Evolutionary conservation across 2,329 filamentous ascomycete species (phyloP).

Genomic region (Chaetomium globosum): DNA sequence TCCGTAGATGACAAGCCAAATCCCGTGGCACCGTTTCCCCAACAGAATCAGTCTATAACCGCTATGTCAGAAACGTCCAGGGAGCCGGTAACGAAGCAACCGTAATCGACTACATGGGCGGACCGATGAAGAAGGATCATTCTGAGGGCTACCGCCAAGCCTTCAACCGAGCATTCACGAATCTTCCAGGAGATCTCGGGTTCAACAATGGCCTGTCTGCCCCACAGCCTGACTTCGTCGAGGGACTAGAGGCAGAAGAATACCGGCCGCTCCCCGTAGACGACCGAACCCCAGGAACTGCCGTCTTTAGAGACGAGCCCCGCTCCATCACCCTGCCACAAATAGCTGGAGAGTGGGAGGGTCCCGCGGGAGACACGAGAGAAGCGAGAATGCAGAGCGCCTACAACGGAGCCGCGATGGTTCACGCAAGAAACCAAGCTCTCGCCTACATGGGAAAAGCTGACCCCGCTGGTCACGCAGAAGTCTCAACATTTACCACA

Average conservation of each 20-base stretch:
- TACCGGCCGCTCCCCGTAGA: conserved; percentile 15
- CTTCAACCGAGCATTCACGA: conserved; percentile 20
- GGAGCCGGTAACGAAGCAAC: conserved; percentile 14
- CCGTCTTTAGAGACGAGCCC: conserved; percentile 17
- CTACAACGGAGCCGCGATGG: conserved; percentile 24
- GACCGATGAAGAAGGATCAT: conserved; percentile 1
- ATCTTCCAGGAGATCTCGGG: conserved; percentile 19
- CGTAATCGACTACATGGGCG: not conserved
- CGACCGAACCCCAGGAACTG: conserved; percentile 15
- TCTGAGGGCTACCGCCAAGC: not conserved
- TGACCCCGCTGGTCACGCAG: conserved; percentile 15
- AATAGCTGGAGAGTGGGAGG: conserved; percentile 25
- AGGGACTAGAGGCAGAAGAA: conserved; percentile 3
- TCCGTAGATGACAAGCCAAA: not conserved
- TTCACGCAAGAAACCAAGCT: conserved; percentile 21
- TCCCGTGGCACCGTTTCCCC: conserved; percentile 4
- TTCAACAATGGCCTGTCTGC: conserved; percentile 27
- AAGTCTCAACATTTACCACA: conserved; percentile 20
- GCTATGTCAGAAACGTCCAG: not conserved
- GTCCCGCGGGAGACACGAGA: conserved; percentile 14
- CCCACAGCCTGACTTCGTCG: conserved; percentile 21
- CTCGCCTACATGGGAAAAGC: conserved; percentile 12
- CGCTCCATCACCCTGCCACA: conserved; percentile 16
- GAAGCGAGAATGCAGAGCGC: conserved; percentile 15
- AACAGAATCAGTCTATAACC: not conserved